phyloP scores from a whole-genome alignment of 495 filamentous ascomycete species.

The Aspergillus conjunctus region DNA sequence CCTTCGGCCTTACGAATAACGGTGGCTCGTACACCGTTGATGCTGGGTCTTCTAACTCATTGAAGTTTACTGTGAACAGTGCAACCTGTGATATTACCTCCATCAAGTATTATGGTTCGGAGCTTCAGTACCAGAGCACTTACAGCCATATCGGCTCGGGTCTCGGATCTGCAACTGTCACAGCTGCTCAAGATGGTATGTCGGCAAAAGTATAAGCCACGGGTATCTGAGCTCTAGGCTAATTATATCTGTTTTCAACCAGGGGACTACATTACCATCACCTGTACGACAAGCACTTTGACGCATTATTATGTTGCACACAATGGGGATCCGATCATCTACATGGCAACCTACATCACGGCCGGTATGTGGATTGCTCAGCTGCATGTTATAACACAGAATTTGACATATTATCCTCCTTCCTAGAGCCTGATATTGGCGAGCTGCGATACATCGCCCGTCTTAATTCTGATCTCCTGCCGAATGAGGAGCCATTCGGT shows the following conservation, averaged over 20 bases:
- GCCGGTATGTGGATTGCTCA: slow-evolving; percentile 27
- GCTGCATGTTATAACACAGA: not conserved
- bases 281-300: slow-evolving; percentile 59
- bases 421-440: slow-evolving; percentile 55
- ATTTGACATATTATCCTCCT: not conserved
- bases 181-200: slow-evolving; percentile 42
- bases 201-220: not conserved
- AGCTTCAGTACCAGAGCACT: slow-evolving; percentile 56
- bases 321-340: slow-evolving; percentile 59
- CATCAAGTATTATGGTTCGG: slow-evolving; percentile 58
- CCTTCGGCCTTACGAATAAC: slow-evolving; percentile 36
- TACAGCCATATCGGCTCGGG: slow-evolving; percentile 63
- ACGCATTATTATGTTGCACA: slow-evolving; percentile 66
- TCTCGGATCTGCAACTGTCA: slow-evolving; percentile 60
- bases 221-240: not conserved
- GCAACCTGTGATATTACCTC: slow-evolving; percentile 65
- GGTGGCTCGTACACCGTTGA: slow-evolving; percentile 50
- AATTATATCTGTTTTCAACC: not conserved
- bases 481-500: slow-evolving; percentile 50
- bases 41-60: slow-evolving; percentile 53
- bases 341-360: slow-evolving; percentile 66
- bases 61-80: slow-evolving; percentile 59
- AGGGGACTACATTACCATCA: slow-evolving; percentile 62
- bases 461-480: slow-evolving; percentile 55
- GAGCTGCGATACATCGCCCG: slow-evolving; percentile 68